Evolutionary conservation across 805 yeast genomes (phyloP), one percentile per base, ranked within the genome.

Genomic region (Lipomyces lipofer): DNA sequence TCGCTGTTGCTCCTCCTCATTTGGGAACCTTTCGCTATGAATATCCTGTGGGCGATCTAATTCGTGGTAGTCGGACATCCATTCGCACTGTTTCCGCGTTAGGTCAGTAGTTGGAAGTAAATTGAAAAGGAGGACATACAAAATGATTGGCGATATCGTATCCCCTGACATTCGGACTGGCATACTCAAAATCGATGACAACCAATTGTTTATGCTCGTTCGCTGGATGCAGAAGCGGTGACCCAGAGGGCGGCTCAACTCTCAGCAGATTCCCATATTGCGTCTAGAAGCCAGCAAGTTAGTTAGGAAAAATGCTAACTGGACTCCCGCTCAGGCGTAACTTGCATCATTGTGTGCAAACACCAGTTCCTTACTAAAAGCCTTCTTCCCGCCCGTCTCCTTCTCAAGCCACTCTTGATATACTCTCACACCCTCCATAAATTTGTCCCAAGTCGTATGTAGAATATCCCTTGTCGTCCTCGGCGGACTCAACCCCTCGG

Each of bases 171-270:
- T 91, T 94, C 9, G 95, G 83, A 0, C 97, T 97, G 0, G 96
- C 83, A 69, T 92, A 94, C 72, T 94, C 99, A 69, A 94, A 94
- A 69, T 94, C 99, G 66, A 94, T 94, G 9, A 94, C 99, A 9
- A 88, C 96, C 54, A 92, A 75, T 67, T 83, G 85, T 43, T 82
- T 76, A 70, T 86, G 91, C 64, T 81, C 84, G 52, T 73, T 64
- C 38, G 65, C 69, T 3, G 77, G 78, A 42, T 68, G 75, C 38
- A 75, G 67, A 3, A 80, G 75, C 21, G 87, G 83, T 1, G 79
- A 81, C 66, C 65, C 79, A 51, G 65, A 73, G 63, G 72, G 79
- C 2, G 77, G 78, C 70, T 67, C 71, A 9, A 74, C 60, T n/a
- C 92, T 80, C 52, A 94, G 75, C 59, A 94, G 76, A 67, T 94